These are phyloP conservation scores for Fraxinus sp. DNA, from an alignment of 305 asterid species.

Conservation along the genomic window DNA sequence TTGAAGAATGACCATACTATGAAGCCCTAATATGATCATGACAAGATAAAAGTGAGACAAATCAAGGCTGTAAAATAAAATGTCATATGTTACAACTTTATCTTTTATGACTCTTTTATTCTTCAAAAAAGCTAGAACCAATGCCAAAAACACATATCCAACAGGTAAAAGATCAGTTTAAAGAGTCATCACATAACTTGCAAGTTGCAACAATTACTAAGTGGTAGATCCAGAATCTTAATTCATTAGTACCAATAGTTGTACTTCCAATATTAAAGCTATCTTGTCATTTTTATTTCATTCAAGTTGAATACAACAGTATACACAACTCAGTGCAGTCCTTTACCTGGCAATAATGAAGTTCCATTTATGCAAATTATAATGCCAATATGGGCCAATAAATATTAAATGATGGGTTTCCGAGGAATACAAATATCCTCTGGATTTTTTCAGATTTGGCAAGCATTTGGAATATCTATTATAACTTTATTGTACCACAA, in stretches of 20 bases:
- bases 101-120: no score
- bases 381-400: background rate
- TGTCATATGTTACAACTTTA: background rate
- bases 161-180: background rate
- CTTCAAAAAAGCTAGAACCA: background rate
- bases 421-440: background rate
- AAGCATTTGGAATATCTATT: background rate
- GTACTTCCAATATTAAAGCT: background rate
- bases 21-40: background rate
- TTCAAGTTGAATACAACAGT: background rate
- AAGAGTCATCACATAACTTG: background rate
- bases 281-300: background rate
- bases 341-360: background rate
- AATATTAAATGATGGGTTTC: background rate
- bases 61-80: background rate
- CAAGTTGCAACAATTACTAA: slow-evolving; percentile 18
- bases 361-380: background rate
- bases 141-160: background rate
- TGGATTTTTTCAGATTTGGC: background rate
- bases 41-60: background rate
- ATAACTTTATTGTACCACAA: background rate
- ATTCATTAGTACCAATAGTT: background rate
- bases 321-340: background rate
- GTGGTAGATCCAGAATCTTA: background rate
- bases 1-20: background rate